A percentile compares a stretch with the other conserved stretches of the same genome.
These are phyloP conservation scores for Rhododendron ovatum DNA, from an alignment of 148 eudicot species.

Conservation along the genomic window DNA sequence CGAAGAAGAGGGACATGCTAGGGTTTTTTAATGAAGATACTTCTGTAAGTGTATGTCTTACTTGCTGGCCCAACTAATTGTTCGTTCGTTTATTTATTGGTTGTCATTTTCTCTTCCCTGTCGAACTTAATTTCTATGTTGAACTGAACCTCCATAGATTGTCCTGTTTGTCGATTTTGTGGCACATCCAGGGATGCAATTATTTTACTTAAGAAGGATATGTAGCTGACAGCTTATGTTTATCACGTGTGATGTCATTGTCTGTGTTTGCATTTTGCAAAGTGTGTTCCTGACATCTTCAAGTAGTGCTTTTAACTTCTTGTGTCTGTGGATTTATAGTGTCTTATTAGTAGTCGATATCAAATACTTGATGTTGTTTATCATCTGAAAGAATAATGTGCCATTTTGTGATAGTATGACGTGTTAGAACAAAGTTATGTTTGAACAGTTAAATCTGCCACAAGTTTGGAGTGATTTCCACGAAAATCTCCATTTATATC, in stretches of 20 bases:
- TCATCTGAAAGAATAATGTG: neutral
- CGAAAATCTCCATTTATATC: neutral
- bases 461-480: neutral
- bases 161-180: neutral
- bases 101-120: neutral
- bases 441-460: neutral
- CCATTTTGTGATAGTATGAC: neutral
- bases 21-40: neutral
- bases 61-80: neutral
- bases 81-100: neutral
- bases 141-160: neutral
- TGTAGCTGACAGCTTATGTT: neutral
- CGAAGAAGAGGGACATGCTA: neutral
- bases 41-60: neutral
- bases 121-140: neutral
- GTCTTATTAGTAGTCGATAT: neutral
- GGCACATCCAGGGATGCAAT: neutral
- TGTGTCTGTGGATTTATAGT: neutral
- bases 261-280: neutral
- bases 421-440: neutral
- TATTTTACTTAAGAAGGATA: neutral
- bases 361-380: neutral
- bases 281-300: neutral
- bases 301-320: neutral
- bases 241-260: neutral